Conservation (phyloP, 2,329 filamentous ascomycete species). For the Myriosclerotinia duriaeana region DNA sequence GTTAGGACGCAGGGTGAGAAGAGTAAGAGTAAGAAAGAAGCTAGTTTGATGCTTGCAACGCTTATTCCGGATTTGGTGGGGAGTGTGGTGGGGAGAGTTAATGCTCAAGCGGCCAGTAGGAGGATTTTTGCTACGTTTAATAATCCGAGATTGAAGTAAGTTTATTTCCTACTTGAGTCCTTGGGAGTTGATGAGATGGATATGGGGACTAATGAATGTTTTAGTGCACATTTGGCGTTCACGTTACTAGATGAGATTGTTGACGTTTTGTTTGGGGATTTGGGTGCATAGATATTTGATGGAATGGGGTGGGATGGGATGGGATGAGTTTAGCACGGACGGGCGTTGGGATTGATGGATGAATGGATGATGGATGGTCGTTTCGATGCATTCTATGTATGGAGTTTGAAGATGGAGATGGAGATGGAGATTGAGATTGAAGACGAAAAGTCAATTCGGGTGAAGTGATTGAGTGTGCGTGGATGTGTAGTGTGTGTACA, state of each 20-base stretch:
- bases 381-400: neutral
- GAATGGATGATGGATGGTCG: conserved; percentile 3
- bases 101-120: conserved; percentile 86
- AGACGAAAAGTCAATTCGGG: neutral
- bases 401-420: neutral
- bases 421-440: neutral
- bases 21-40: conserved; percentile 78
- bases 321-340: conserved; percentile 32
- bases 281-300: conserved; percentile 31
- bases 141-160: conserved; percentile 84
- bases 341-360: conserved; percentile 30
- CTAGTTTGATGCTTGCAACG: conserved; percentile 83
- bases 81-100: conserved; percentile 87
- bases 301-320: neutral
- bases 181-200: neutral
- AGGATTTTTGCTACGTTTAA: conserved; percentile 90
- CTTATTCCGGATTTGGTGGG: conserved; percentile 87
- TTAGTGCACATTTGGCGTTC: conserved; percentile 42
- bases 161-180: conserved; percentile 37
- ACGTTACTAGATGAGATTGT: conserved; percentile 42
- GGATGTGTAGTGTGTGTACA: neutral
- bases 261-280: conserved; percentile 41
- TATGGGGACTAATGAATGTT: neutral
- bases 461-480: neutral
- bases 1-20: conserved; percentile 71